These are phyloP conservation scores for Chrysanthemum makinoi DNA, from an alignment of 129 eudicot species.

Conservation along the genomic window DNA sequence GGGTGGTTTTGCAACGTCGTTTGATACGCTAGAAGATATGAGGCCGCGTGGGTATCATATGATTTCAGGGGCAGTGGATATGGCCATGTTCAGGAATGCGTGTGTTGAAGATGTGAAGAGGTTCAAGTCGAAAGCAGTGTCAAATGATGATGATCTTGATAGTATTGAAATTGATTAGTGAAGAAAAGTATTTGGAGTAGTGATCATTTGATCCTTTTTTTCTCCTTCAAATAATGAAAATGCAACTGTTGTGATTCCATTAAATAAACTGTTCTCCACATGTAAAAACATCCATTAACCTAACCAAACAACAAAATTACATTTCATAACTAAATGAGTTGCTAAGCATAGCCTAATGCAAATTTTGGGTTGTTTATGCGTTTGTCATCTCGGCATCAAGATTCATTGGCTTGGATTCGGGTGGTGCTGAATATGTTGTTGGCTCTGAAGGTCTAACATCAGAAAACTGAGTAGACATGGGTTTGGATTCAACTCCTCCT, in stretches of 20 bases:
- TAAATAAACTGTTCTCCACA: not conserved
- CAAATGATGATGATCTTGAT: constrained; percentile 27
- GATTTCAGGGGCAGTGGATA: constrained; percentile 78
- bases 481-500: constrained; percentile 38
- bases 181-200: constrained; percentile 72
- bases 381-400: constrained; percentile 37
- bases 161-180: constrained; percentile 27
- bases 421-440: constrained; percentile 19
- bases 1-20: constrained; percentile 60
- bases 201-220: not conserved
- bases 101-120: constrained; percentile 76
- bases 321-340: constrained; percentile 6
- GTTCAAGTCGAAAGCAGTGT: constrained; percentile 44
- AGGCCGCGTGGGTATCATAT: constrained; percentile 79
- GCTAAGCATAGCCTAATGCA: not conserved
- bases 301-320: not conserved
- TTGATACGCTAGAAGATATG: constrained; percentile 14
- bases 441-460: constrained; percentile 43
- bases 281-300: not conserved
- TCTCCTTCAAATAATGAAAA: not conserved
- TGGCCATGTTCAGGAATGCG: constrained; percentile 68
- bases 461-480: constrained; percentile 33
- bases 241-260: constrained; percentile 14
- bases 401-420: constrained; percentile 43
- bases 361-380: not conserved